A percentile compares a stretch with the other conserved stretches of the same genome.
phyloP scores from a whole-genome alignment of 2,329 filamentous ascomycete species.

The Paecilomyces sp. region DNA sequence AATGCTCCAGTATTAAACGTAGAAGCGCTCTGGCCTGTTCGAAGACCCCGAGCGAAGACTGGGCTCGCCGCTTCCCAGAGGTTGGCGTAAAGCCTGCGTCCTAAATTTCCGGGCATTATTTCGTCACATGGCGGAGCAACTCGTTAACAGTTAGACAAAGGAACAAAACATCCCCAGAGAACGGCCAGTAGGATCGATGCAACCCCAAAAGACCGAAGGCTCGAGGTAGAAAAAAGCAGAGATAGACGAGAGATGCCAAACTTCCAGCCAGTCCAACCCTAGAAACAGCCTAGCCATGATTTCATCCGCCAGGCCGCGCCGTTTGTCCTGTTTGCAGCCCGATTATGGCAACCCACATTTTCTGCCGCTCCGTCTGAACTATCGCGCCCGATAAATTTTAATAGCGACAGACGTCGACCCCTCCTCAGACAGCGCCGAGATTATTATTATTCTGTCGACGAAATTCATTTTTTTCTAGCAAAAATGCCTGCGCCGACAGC shows the following conservation, averaged over 20 bases:
- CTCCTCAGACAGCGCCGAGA: not conserved
- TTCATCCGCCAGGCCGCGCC: slow-evolving; percentile 15
- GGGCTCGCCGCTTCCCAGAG: slow-evolving; percentile 32
- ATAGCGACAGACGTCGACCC: slow-evolving; percentile 3
- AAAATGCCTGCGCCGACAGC: slow-evolving; percentile 86
- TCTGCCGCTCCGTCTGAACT: slow-evolving; percentile 9
- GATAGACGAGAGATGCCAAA: not conserved
- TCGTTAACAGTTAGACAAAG: not conserved
- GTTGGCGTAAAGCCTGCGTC: slow-evolving; percentile 40
- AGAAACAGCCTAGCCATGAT: slow-evolving; percentile 19
- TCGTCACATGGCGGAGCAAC: slow-evolving; percentile 36
- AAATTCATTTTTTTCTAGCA: not conserved
- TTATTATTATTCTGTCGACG: not conserved
- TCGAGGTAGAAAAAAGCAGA: not conserved
- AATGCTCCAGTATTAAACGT: slow-evolving; percentile 9
- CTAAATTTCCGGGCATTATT: slow-evolving; percentile 42
- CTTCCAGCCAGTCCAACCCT: slow-evolving; percentile 1
- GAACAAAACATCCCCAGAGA: not conserved
- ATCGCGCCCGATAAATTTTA: slow-evolving; percentile 11
- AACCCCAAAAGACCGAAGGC: not conserved
- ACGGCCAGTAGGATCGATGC: not conserved
- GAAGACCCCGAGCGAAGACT: slow-evolving; percentile 20
- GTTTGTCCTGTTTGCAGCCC: slow-evolving; percentile 19
- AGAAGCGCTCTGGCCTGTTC: slow-evolving; percentile 16
- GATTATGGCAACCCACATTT: slow-evolving; percentile 17